Percentiles rank a stretch among this genome's conserved stretches.
These are phyloP conservation scores for Colletotrichum shisoi DNA, from an alignment of 2,329 filamentous ascomycete species.

Conservation along the genomic window DNA sequence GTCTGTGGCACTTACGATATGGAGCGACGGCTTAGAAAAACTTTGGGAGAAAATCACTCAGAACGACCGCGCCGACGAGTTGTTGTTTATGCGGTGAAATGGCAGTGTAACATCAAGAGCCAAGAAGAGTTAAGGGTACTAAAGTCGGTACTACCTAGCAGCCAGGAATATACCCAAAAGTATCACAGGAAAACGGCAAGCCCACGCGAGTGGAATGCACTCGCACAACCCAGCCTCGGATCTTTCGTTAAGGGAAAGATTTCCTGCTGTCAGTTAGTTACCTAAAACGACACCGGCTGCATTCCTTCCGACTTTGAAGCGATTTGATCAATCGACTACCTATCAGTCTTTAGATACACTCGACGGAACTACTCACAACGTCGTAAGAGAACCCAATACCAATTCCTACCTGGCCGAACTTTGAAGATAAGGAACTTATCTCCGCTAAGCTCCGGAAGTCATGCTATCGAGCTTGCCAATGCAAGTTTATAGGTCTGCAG, in stretches of 20 bases:
- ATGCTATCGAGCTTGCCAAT: neutral
- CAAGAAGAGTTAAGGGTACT: neutral
- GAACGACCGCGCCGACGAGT: constrained; percentile 13
- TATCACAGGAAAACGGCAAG: neutral
- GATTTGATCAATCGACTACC: neutral
- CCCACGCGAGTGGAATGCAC: constrained; percentile 14
- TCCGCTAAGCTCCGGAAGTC: neutral
- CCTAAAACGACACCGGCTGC: neutral
- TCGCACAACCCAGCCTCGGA: constrained; percentile 19
- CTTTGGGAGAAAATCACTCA: neutral
- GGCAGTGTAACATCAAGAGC: constrained; percentile 1
- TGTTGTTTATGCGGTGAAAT: constrained; percentile 14
- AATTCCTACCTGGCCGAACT: neutral
- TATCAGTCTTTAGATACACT: neutral
- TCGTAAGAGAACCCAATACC: neutral
- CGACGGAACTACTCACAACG: no score
- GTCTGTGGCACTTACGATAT: constrained; percentile 3
- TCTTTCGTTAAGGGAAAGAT: constrained; percentile 3
- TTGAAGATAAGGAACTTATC: neutral
- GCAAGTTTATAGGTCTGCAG: neutral
- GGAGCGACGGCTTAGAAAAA: constrained; percentile 9
- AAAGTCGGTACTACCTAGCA: neutral
- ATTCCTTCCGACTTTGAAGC: neutral
- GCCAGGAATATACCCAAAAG: neutral
- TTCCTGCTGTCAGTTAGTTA: neutral